These are phyloP conservation scores for Francoa sonchifolia DNA, from an alignment of 441 rosid genomes.

Conservation along the genomic window DNA sequence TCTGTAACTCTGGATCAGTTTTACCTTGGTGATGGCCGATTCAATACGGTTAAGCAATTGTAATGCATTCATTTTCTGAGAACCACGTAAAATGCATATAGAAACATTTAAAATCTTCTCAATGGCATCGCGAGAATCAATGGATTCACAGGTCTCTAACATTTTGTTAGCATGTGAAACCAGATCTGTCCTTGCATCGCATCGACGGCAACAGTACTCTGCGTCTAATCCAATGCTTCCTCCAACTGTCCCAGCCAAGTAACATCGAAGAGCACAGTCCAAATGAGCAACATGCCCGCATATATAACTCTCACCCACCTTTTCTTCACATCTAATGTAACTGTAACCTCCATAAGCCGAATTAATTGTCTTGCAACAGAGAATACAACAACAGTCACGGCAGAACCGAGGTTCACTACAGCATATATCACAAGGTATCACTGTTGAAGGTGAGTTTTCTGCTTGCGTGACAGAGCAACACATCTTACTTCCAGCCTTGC, in stretches of 20 bases:
- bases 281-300: slow-evolving; percentile 86
- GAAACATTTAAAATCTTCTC: slow-evolving; percentile 52
- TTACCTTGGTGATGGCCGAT: slow-evolving; percentile 49
- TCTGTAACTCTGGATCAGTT: not conserved
- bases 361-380: slow-evolving; percentile 51
- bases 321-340: slow-evolving; percentile 60
- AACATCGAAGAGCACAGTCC: slow-evolving; percentile 65
- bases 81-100: slow-evolving; percentile 47
- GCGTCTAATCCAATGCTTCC: slow-evolving; percentile 85
- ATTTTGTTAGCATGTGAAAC: slow-evolving; percentile 50
- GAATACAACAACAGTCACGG: slow-evolving; percentile 73
- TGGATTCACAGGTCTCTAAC: slow-evolving; percentile 40
- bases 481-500: slow-evolving; percentile 63
- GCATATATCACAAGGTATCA: slow-evolving; percentile 71
- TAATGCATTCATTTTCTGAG: slow-evolving; percentile 34
- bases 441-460: slow-evolving; percentile 18
- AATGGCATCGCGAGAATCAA: slow-evolving; percentile 37
- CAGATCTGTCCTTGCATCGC: slow-evolving; percentile 61
- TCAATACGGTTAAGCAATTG: slow-evolving; percentile 38
- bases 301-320: slow-evolving; percentile 28
- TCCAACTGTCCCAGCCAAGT: slow-evolving; percentile 84
- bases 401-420: slow-evolving; percentile 67
- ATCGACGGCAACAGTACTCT: slow-evolving; percentile 75
- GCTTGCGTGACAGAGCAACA: slow-evolving; percentile 26
- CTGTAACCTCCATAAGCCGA: slow-evolving; percentile 47